Evolutionary conservation across 176 grass and related monocot species (phyloP), one percentile per base, ranked within the genome.

Genomic region (Alloteropsis semialata): DNA sequence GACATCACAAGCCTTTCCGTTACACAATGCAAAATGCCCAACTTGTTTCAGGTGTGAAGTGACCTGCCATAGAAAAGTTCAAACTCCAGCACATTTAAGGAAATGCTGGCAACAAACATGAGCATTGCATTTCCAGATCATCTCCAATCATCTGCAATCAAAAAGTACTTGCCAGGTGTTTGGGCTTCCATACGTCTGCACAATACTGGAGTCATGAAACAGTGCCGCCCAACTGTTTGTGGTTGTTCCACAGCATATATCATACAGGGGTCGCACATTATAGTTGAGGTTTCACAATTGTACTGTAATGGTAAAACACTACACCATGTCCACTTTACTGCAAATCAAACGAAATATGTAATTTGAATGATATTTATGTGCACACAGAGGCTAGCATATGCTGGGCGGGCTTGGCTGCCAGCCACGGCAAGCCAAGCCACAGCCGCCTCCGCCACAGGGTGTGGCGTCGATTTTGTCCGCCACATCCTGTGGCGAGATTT

Each of bases 31-130:
- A 75, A 72, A n/a, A 17, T 32, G 3, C 18, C 17, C 2, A 53
- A 54, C n/a, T 65, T 82, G 80, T 65, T 83, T 41, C 58, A 75
- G 22, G 33, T 12, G 32, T 65, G 38, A 59, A 81, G 25, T 5
- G 1, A 68, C 38, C 65, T 22, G 19, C 17, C 61, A 87, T 59
- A 71, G 17, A 66, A 81, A 66, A 29, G 3, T 39, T 75, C 10
- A 66, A 48, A 74, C 17, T 38, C 46, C 67, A 63, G 16, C 9
- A 58, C 67, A 33, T 10, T n/a, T 42, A 11, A 71, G 1, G 18
- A 29, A 24, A 72, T 48, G 39, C 12, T 82, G 32, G 4, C 21
- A 72, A 45, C 10, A 69, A 80, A 39, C 24, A 53, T 10, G 34
- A 58, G 12, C 38, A 45, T 10, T 42, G 13, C 49, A 55, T 34